phyloP scores from a whole-genome alignment of 75 land plant species.

The Sequoia sempervirens region DNA sequence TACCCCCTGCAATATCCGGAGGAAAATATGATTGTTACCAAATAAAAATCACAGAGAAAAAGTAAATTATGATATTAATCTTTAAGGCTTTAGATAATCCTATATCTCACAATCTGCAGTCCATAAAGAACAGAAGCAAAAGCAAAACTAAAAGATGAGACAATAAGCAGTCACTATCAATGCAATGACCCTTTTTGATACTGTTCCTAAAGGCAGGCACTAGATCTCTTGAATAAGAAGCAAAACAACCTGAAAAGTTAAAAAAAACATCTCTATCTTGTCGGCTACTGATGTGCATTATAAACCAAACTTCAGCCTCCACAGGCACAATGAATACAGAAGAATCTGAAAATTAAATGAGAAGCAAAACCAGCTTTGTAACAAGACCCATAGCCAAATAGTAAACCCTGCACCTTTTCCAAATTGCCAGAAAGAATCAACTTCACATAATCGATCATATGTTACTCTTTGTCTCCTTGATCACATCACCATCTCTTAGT shows the following conservation, averaged over 20 bases:
- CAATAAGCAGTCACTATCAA: neutral
- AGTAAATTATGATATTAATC: too few species aligned
- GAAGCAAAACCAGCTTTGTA: neutral
- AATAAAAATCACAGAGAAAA: neutral
- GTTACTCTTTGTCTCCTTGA: too few species aligned
- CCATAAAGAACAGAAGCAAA: neutral
- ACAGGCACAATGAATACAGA: neutral
- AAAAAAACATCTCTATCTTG: neutral
- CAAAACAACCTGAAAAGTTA: neutral
- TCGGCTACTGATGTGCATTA: neutral
- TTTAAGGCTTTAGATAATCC: neutral
- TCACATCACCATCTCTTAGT: too few species aligned
- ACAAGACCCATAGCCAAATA: neutral
- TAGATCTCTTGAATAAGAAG: too few species aligned
- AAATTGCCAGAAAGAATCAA: too few species aligned
- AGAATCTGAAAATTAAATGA: neutral
- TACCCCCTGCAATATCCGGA: conserved; percentile 54
- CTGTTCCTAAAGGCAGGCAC: neutral
- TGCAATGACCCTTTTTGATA: neutral
- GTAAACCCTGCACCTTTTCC: neutral
- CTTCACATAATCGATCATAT: too few species aligned
- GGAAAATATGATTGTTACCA: neutral
- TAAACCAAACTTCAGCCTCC: neutral
- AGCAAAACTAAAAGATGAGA: neutral
- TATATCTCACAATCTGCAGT: neutral